phyloP scores from a whole-genome alignment of 805 yeast species.

The Diddensiella santjacobensis region DNA sequence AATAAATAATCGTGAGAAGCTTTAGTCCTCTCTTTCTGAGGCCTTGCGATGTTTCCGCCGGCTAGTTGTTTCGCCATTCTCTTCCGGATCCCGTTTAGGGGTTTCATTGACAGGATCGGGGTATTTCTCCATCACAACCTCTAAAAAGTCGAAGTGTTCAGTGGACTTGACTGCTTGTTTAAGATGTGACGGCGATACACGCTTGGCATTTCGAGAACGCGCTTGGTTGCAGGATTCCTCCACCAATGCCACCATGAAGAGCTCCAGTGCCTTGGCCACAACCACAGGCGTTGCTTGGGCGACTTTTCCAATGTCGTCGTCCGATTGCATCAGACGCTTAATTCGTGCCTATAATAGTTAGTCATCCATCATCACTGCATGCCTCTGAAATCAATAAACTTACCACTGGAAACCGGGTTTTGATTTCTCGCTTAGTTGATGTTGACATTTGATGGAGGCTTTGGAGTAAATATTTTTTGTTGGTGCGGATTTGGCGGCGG shows the following conservation, averaged over 20 bases:
- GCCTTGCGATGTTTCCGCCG: background rate
- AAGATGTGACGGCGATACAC: slow-evolving; percentile 79
- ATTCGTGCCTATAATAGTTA: slow-evolving; percentile 61
- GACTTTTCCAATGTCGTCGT: slow-evolving; percentile 97
- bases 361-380: background rate
- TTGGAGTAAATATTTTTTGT: background rate
- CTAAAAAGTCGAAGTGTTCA: slow-evolving; percentile 90
- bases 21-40: no score
- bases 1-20: background rate
- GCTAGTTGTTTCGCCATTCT: background rate
- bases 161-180: slow-evolving; percentile 77
- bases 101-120: slow-evolving; percentile 40
- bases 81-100: slow-evolving; percentile 8
- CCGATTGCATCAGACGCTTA: slow-evolving; percentile 95
- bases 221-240: slow-evolving; percentile 81
- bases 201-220: slow-evolving; percentile 63
- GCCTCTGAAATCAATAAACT: slow-evolving; percentile 11
- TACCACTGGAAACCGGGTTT: slow-evolving; percentile 42
- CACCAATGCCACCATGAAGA: slow-evolving; percentile 84
- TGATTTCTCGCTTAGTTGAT: slow-evolving; percentile 29
- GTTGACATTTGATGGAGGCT: background rate
- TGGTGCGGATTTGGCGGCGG: background rate
- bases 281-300: slow-evolving; percentile 99
- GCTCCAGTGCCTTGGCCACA: slow-evolving; percentile 90
- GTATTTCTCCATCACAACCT: slow-evolving; percentile 65